phyloP scores from a whole-genome alignment of 2,329 filamentous ascomycete genomes.

The Fusarium sp. region DNA sequence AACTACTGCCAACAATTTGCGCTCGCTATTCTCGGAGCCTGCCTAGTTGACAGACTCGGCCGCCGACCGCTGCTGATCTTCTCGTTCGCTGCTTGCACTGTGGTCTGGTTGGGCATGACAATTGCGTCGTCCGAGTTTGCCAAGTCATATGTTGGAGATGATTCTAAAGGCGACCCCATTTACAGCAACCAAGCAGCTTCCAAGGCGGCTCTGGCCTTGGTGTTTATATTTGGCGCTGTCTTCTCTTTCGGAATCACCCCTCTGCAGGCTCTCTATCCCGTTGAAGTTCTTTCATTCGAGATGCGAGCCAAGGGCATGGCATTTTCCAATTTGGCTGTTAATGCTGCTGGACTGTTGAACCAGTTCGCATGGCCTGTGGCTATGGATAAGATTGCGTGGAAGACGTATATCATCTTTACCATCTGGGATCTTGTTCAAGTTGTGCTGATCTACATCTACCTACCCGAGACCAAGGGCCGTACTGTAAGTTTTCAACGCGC shows the following conservation, averaged over 20 bases:
- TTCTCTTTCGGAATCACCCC: not conserved
- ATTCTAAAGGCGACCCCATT: not conserved
- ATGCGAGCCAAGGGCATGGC: slow-evolving; percentile 67
- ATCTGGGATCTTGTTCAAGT: slow-evolving; percentile 51
- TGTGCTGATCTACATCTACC: not conserved
- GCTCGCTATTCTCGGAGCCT: slow-evolving; percentile 57
- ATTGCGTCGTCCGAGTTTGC: not conserved
- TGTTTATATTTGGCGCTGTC: not conserved
- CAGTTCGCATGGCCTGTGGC: slow-evolving; percentile 60
- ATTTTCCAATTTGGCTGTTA: slow-evolving; percentile 57
- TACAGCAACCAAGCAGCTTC: not conserved
- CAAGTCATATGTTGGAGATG: not conserved
- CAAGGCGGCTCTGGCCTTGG: not conserved
- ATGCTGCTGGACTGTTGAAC: slow-evolving; percentile 59
- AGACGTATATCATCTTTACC: slow-evolving; percentile 63
- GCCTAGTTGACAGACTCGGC: slow-evolving; percentile 55
- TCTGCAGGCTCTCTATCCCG: slow-evolving; percentile 55
- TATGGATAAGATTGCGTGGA: slow-evolving; percentile 62
- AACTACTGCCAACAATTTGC: slow-evolving; percentile 60
- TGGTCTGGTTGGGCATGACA: not conserved
- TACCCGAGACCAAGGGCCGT: not conserved
- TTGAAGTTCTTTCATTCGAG: slow-evolving; percentile 64
- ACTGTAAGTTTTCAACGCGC: not conserved
- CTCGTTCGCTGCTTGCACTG: slow-evolving; percentile 45
- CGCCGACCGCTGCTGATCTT: slow-evolving; percentile 64